Percentiles rank a stretch among this genome's conserved stretches.
phyloP scores from a whole-genome alignment of 202 grass and related monocot genomes.

The Digitaria exilis region DNA sequence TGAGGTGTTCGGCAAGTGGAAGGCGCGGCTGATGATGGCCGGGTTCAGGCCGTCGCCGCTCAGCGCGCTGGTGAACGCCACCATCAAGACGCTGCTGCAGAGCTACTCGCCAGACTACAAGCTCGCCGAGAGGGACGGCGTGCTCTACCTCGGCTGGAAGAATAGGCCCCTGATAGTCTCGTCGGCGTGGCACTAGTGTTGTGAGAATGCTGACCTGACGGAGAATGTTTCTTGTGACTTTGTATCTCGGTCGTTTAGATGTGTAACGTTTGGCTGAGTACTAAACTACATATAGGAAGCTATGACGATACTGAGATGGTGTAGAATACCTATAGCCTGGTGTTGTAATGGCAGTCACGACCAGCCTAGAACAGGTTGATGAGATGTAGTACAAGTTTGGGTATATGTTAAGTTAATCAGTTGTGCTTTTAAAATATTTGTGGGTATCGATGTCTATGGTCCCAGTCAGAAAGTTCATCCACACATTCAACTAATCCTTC shows the following conservation, averaged over 20 bases:
- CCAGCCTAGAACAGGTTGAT: conserved; percentile 27
- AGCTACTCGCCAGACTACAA: conserved; percentile 81
- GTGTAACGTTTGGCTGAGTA: neutral
- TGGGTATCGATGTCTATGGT: neutral
- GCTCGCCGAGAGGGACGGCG: conserved; percentile 77
- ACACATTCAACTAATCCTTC: neutral
- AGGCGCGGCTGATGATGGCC: conserved; percentile 74
- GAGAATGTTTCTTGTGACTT: conserved; percentile 11
- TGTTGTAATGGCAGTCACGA: conserved; percentile 25
- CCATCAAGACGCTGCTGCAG: conserved; percentile 80
- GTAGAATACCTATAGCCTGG: conserved; percentile 23
- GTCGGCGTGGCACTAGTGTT: conserved; percentile 86
- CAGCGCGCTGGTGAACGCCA: conserved; percentile 77
- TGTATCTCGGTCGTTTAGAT: conserved; percentile 12
- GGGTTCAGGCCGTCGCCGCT: conserved; percentile 80
- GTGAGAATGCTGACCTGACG: conserved; percentile 29
- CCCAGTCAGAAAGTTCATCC: neutral
- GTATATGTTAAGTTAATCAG: conserved; percentile 40
- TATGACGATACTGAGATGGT: conserved; percentile 7
- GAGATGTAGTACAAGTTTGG: conserved; percentile 35
- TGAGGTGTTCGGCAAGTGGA: conserved; percentile 92
- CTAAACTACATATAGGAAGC: conserved; percentile 23
- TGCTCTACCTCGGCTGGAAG: conserved; percentile 95
- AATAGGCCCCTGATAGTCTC: conserved; percentile 72
- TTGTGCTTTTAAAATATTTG: conserved; percentile 1